These are phyloP conservation scores for Clitoria ternatea DNA, from an alignment of 306 rosid species.

Conservation along the genomic window DNA sequence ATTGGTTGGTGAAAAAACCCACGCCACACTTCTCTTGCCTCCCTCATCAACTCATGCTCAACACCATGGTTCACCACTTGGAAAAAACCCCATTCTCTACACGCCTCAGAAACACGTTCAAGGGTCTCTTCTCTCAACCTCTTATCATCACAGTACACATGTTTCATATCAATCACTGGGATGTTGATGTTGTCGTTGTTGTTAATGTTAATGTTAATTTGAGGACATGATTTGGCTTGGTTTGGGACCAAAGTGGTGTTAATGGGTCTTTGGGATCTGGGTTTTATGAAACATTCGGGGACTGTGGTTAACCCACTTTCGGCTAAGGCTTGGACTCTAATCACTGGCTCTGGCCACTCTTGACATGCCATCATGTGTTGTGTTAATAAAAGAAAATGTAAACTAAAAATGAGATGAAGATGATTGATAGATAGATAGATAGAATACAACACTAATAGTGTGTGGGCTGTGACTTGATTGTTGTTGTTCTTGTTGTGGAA, in stretches of 20 bases:
- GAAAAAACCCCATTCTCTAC: conserved; percentile 73
- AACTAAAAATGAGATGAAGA: no score
- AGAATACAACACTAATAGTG: background rate
- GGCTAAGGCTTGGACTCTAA: conserved; percentile 66
- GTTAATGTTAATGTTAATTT: no score
- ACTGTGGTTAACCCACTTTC: conserved; percentile 60
- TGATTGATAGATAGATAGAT: no score
- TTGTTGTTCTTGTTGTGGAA: background rate
- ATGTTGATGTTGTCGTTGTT: conserved; percentile 26
- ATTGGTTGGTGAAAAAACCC: conserved; percentile 57
- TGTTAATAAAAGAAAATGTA: no score
- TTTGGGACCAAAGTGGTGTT: background rate
- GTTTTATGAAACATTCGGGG: conserved; percentile 60
- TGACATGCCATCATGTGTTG: conserved; percentile 40
- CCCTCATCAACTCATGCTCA: conserved; percentile 51
- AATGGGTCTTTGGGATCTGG: conserved; percentile 41
- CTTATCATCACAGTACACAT: background rate
- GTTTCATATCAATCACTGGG: conserved; percentile 51
- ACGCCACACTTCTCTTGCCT: conserved; percentile 52
- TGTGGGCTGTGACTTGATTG: background rate
- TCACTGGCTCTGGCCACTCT: conserved; percentile 77
- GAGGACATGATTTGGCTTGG: background rate
- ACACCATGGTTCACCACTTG: conserved; percentile 80
- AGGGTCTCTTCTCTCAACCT: conserved; percentile 13
- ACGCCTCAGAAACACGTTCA: conserved; percentile 32